Evolutionary conservation across 83 land plant genomes (phyloP).

Genomic region (Thuja plicata): DNA sequence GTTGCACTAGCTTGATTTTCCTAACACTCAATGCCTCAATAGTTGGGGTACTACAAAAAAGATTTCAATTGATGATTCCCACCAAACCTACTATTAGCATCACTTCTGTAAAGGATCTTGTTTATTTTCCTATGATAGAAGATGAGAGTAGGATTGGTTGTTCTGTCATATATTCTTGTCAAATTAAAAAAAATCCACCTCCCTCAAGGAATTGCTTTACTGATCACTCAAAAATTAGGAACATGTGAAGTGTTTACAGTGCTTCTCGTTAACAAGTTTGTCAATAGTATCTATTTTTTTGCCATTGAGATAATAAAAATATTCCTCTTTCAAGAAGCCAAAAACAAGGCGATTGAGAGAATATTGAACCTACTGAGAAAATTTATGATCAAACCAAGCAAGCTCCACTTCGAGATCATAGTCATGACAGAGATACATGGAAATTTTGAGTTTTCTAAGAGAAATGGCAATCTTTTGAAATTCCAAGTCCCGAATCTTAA

Average conservation of each 20-base stretch:
- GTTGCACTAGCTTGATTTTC: too few species aligned
- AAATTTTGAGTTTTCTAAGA: too few species aligned
- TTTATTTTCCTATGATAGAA: not conserved
- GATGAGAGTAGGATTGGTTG: not conserved
- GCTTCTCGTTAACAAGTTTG: not conserved
- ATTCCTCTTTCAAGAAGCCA: not conserved
- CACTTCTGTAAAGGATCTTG: too few species aligned
- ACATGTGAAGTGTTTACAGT: not conserved
- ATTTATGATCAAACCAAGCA: not conserved
- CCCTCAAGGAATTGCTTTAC: not conserved
- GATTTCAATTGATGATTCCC: not conserved
- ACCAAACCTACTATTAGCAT: not conserved
- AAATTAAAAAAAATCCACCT: not conserved
- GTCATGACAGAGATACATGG: not conserved
- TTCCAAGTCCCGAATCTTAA: not conserved
- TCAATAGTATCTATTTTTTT: too few species aligned
- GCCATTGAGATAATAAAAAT: too few species aligned
- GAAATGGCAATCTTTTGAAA: too few species aligned
- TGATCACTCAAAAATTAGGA: not conserved
- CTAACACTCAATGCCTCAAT: too few species aligned
- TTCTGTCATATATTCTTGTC: not conserved
- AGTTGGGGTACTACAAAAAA: too few species aligned
- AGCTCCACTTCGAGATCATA: not conserved
- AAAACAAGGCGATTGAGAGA: not conserved
- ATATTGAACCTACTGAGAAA: not conserved